A percentile compares a stretch with the other conserved stretches of the same genome.
Conservation (phyloP, 2,329 filamentous ascomycete genomes). For the Microsporum ferrugineum region DNA sequence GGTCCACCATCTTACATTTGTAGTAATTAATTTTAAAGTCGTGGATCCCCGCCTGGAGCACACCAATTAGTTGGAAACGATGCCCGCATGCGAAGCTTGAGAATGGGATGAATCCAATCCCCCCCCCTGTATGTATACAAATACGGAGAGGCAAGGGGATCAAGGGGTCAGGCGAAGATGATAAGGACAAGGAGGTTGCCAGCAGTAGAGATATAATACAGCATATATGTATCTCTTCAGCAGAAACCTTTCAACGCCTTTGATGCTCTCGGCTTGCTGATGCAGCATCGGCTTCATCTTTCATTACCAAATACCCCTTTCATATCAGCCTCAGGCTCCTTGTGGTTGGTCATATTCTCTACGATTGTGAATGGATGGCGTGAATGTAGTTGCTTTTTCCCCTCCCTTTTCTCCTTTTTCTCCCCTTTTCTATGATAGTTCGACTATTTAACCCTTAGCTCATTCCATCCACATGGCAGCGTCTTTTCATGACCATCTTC, state of each 20-base stretch:
- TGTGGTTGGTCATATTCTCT: too few species aligned
- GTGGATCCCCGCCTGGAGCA: background rate
- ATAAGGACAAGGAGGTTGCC: background rate
- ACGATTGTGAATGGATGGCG: background rate
- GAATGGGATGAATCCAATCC: background rate
- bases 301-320: too few species aligned
- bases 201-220: background rate
- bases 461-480: background rate
- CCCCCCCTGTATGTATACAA: background rate
- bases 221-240: too few species aligned
- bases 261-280: too few species aligned
- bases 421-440: background rate
- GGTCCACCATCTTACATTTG: background rate
- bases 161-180: background rate
- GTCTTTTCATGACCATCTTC: background rate
- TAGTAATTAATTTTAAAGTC: background rate
- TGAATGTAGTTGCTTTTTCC: background rate
- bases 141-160: too few species aligned
- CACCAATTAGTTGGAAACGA: background rate
- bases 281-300: too few species aligned
- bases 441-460: background rate
- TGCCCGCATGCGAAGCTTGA: background rate
- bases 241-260: too few species aligned
- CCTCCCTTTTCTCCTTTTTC: background rate
- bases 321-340: too few species aligned